Base-by-base conservation (phyloP, 768 basidiomycete genomes). In the Omphalotus guepiniiformis region DNA sequence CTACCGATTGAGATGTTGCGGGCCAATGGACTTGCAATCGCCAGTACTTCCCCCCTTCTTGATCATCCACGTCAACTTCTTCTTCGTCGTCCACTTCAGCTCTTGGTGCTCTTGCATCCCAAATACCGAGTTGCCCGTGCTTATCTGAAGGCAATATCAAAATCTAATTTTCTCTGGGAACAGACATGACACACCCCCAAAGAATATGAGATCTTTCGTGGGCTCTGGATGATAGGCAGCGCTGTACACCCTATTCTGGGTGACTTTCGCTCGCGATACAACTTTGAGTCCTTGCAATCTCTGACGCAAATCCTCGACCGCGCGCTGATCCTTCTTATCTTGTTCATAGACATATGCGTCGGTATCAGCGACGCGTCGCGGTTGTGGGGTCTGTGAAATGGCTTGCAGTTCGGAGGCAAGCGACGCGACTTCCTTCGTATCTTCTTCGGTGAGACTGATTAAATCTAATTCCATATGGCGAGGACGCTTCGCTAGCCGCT, bases 1-100 rank as follows among this genome's bases (percentile, higher is more conserved):
- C 30, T 23, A 32, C 58, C 15, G 88, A 91, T 54, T 82, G 81
- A 13, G 86, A 70, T 0, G 82, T 83, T 3, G 84, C 83, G 0
- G 90, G 90, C 90, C 90, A 92, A 54, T 93, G 90, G 18, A 75
- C 67, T 58, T 93, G 90, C 41, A 93, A 64, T 8, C 81, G 77
- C 84, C 85, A 92, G 57, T 83, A 83, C 62, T 78, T 83, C 3
- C 90, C 90, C n/a, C 76, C 75, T 61, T 84, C 83, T 26, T 60
- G 56, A 29, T 78, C 73, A 18, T 58, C 61, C 9, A 64, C 55
- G 25, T 60, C 48, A 19, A 70, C 66, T 40, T 80, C 76, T 0
- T 64, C 80, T 48, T 88, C 86, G 36, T 85, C 86, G 44, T 86
- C 85, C 1, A 69, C 70, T 55, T 88, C 87, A 25, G 87, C 85